Evolutionary conservation across 805 yeast genomes (phyloP).

Genomic region (Myxozyma sirexii): DNA sequence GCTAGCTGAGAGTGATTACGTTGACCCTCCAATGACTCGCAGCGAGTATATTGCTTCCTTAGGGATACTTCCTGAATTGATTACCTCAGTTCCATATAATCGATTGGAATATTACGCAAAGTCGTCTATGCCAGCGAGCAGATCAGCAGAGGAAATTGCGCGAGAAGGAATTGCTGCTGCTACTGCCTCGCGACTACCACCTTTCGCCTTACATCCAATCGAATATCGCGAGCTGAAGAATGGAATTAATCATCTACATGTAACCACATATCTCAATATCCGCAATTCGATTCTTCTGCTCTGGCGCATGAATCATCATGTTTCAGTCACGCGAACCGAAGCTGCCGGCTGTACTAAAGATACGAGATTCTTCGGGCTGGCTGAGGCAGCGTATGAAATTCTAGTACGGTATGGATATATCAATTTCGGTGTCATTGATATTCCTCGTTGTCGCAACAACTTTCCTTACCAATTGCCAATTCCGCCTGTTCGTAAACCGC

Average conservation of each 20-base stretch:
- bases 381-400: conserved; percentile 50
- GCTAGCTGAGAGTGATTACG: conserved; percentile 32
- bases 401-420: conserved; percentile 48
- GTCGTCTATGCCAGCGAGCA: conserved; percentile 47
- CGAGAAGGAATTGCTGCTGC: conserved; percentile 43
- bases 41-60: conserved; percentile 33
- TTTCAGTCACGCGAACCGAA: conserved; percentile 47
- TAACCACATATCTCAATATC: conserved; percentile 48
- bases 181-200: conserved; percentile 45
- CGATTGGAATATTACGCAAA: conserved; percentile 43
- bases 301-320: conserved; percentile 49
- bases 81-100: conserved; percentile 34
- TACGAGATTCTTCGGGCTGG: conserved; percentile 45
- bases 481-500: conserved; percentile 40
- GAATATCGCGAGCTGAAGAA: conserved; percentile 45
- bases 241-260: conserved; percentile 43
- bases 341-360: conserved; percentile 50
- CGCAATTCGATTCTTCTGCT: conserved; percentile 48
- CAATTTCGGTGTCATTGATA: conserved; percentile 47
- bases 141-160: conserved; percentile 33
- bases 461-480: conserved; percentile 28
- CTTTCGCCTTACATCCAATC: conserved; percentile 43
- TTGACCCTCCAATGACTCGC: conserved; percentile 32
- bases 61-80: conserved; percentile 27
- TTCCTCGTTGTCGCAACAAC: conserved; percentile 35